Conservation (phyloP, 306 rosid species). For the Sophora flavescens region DNA sequence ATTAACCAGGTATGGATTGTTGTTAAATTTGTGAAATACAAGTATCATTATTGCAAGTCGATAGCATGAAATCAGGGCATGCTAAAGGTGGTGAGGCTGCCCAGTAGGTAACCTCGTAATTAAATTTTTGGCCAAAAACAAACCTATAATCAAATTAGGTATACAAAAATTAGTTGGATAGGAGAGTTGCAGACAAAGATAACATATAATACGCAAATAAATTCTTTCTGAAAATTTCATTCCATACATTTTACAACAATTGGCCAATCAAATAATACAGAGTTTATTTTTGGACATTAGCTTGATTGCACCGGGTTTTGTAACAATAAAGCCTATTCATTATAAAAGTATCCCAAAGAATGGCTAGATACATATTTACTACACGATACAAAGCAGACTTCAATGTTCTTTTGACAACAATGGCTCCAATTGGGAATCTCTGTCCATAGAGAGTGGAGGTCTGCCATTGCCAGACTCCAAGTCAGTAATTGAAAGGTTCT, state of each 20-base stretch:
- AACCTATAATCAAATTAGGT: not conserved
- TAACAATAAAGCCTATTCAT: constrained; percentile 28
- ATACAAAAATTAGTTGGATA: not conserved
- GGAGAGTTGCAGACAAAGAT: not conserved
- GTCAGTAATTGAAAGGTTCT: constrained; percentile 53
- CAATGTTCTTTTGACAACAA: constrained; percentile 64
- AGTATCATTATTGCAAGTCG: no score
- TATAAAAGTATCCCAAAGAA: constrained; percentile 43
- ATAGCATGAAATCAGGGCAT: not conserved
- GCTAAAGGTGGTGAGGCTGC: not conserved
- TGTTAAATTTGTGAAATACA: no score
- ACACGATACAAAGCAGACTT: constrained; percentile 33
- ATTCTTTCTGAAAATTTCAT: not conserved
- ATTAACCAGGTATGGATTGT: no score
- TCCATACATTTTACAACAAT: constrained; percentile 39
- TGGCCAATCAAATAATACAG: constrained; percentile 39
- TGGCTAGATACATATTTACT: constrained; percentile 41
- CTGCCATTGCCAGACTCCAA: constrained; percentile 72
- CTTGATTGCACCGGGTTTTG: constrained; percentile 20
- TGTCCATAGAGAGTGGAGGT: constrained; percentile 46
- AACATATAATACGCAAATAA: constrained; percentile 2
- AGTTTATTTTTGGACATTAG: not conserved
- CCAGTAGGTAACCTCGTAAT: not conserved
- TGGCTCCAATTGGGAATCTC: constrained; percentile 75
- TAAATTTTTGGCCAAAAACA: not conserved